Percentiles rank a stretch among this genome's conserved stretches.
These are phyloP conservation scores for Infundibulicybe gibba DNA, from an alignment of 768 basidiomycete genomes.

Conservation along the genomic window DNA sequence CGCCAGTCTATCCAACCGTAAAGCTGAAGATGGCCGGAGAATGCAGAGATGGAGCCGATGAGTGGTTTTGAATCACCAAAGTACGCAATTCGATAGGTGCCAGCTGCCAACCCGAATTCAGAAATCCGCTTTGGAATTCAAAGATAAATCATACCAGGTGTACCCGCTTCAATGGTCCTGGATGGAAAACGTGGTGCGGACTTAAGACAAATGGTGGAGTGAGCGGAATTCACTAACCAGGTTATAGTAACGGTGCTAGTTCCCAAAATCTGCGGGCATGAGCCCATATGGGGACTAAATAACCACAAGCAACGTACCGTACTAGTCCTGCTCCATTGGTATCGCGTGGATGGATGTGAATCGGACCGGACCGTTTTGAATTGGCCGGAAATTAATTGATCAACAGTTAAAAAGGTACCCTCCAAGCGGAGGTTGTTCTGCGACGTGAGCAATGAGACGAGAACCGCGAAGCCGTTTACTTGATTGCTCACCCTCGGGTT, in stretches of 20 bases:
- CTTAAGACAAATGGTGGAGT: background rate
- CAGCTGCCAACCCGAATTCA: constrained; percentile 35
- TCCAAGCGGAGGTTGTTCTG: constrained; percentile 79
- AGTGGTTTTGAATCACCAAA: constrained; percentile 75
- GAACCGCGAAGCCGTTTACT: background rate
- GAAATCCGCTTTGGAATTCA: background rate
- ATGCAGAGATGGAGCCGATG: constrained; percentile 58
- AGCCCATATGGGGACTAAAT: constrained; percentile 1
- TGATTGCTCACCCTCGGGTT: constrained; percentile 51
- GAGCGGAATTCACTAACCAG: constrained; percentile 41
- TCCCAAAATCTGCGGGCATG: constrained; percentile 40
- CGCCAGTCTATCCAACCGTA: constrained; percentile 45
- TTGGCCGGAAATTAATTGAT: constrained; percentile 40
- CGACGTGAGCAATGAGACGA: background rate
- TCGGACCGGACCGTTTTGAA: constrained; percentile 67
- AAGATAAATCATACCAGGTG: constrained; percentile 38
- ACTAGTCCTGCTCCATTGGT: constrained; percentile 59
- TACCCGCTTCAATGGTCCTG: constrained; percentile 63
- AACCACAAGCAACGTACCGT: constrained; percentile 29
- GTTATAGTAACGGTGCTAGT: constrained; percentile 64
- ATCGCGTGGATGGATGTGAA: constrained; percentile 75
- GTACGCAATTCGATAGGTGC: constrained; percentile 69
- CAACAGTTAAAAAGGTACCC: constrained; percentile 67
- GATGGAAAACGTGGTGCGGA: constrained; percentile 4
- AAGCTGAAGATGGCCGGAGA: constrained; percentile 65